phyloP scores from a whole-genome alignment of 176 grass and related monocot genomes.

The Zoysia pacifica region DNA sequence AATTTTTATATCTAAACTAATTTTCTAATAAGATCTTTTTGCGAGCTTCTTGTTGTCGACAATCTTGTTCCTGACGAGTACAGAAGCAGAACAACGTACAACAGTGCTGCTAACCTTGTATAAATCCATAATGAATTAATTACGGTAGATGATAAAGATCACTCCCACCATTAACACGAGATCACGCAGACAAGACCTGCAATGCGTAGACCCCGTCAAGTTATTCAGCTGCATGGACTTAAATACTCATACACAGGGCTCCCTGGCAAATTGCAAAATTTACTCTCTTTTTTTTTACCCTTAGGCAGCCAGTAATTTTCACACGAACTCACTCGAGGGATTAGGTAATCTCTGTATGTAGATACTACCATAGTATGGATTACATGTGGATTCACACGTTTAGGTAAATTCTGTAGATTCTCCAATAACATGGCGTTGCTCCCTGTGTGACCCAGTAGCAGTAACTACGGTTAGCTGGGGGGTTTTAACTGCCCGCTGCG shows the following conservation, averaged over 20 bases:
- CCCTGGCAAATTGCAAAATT: not conserved
- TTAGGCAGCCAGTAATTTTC: not conserved
- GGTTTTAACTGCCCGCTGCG: not conserved
- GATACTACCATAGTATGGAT: too few relatives aligned
- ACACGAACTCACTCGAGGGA: too few relatives aligned
- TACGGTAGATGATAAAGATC: not conserved
- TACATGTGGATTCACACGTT: not conserved
- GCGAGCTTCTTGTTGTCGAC: not conserved
- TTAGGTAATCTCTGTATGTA: too few relatives aligned
- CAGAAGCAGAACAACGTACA: not conserved
- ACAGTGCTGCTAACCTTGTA: not conserved
- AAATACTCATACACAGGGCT: slow-evolving; percentile 4
- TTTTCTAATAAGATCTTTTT: too few relatives aligned
- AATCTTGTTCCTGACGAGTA: not conserved
- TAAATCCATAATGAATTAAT: not conserved
- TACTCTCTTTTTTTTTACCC: not conserved
- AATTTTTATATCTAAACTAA: too few relatives aligned
- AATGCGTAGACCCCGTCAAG: slow-evolving; percentile 7
- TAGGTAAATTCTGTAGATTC: not conserved
- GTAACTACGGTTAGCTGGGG: not conserved
- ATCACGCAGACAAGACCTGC: slow-evolving; percentile 26
- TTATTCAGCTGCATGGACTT: slow-evolving; percentile 8
- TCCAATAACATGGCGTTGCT: not conserved
- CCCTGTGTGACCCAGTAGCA: not conserved
- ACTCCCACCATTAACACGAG: not conserved